Evolutionary conservation across 2,329 filamentous ascomycete species (phyloP), one percentile per base, ranked within the genome.

Genomic region (Hymenoscyphus fraxineus): DNA sequence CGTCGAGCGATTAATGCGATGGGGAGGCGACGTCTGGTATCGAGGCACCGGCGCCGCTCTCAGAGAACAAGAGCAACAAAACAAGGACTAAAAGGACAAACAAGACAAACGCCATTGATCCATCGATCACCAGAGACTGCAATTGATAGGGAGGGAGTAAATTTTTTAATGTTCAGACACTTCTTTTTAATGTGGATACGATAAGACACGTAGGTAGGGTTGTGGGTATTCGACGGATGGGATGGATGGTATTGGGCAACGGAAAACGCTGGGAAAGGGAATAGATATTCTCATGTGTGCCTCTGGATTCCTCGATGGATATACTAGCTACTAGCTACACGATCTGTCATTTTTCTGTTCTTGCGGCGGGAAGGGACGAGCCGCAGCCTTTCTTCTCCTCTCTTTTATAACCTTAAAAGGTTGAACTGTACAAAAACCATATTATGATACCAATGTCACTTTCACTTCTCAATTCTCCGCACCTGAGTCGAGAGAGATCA

Each of bases 11-110:
- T 78, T 93, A 66, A 86, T 97, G 75, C 83, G 93, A 73, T 98
- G 93, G 92, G 90, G 93, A 60, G 93, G 91, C 10, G 94, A 98
- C 77, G 85, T 96, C 9, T 99, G 95, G 95, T 97, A 92, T 69
- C 68, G 73, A 59, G 74, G 73, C 44, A 72, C 71, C 35, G 74
- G 74, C 6, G 72, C 69, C 16, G 59, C 65, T 6, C 65, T 73
- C 7, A 67, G 73, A 64, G 73, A 74, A 64, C 65, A 69, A 57
- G 59, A 57, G 10, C 65, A 61, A 13, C 65, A 61, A 27, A 68
- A 66, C 16, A 68, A 62, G 40, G n/a, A 54, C 6, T 41, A 38
- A 55, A 38, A n/a, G 6, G 55, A 57, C 27, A 63, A 57, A 12
- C 9, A n/a, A 15, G 55, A 57, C 27, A 63, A 57, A 12, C 9